Conservation (phyloP, 225 moss, liverwort and hornwort genomes). For the Rhytidiadelphus loreus region DNA sequence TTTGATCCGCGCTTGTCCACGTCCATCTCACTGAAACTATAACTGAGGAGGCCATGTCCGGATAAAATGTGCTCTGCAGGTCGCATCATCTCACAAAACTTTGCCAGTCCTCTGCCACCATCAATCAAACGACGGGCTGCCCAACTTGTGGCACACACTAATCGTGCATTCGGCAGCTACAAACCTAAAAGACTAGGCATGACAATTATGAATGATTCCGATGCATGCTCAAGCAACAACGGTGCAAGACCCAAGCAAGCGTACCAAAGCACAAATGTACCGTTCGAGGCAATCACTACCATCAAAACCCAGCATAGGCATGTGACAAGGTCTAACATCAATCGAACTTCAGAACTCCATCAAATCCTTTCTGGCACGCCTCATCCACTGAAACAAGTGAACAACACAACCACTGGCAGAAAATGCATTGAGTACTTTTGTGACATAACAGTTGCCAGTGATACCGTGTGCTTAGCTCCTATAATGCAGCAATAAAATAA, state of each 20-base stretch:
- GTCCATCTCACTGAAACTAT: not conserved
- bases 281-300: not conserved
- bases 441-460: not conserved
- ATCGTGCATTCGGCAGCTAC: not conserved
- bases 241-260: not conserved
- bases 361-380: not conserved
- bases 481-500: not conserved
- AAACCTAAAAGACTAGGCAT: not conserved
- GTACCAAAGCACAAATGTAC: not conserved
- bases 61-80: not conserved
- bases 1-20: not conserved
- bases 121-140: not conserved
- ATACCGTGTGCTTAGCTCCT: not conserved
- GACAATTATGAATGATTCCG: not conserved
- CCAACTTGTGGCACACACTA: not conserved
- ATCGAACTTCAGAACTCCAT: not conserved
- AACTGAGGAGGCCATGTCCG: not conserved
- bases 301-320: not conserved
- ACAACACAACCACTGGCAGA: not conserved
- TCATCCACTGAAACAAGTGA: not conserved
- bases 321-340: not conserved
- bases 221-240: not conserved
- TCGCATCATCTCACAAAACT: not conserved
- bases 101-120: not conserved
- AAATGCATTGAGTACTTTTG: not conserved